phyloP scores from a whole-genome alignment of 2,329 filamentous ascomycete species.

The Thermomyces lanuginosus region DNA sequence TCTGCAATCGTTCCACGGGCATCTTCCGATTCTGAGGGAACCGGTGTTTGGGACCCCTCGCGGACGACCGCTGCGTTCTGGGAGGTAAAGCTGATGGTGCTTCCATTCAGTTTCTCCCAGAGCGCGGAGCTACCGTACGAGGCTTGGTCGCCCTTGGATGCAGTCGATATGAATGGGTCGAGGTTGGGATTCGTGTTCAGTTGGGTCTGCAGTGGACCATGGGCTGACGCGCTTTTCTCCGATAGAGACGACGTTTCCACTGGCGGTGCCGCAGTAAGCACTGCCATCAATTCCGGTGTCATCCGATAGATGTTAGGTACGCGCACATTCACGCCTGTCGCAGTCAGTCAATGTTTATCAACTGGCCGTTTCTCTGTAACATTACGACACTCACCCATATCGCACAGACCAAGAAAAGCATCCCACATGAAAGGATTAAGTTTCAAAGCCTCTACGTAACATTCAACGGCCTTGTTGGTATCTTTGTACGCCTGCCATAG shows the following conservation, averaged over 20 bases:
- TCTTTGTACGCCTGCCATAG: constrained; percentile 68
- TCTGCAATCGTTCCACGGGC: constrained; percentile 21
- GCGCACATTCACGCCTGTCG: constrained; percentile 56
- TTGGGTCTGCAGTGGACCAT: constrained; percentile 21
- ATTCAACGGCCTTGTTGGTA: constrained; percentile 65
- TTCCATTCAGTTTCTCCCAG: constrained; percentile 34
- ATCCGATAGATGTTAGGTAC: constrained; percentile 75
- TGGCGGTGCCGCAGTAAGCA: constrained; percentile 25
- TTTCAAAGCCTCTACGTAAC: constrained; percentile 77
- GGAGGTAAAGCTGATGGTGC: constrained; percentile 26
- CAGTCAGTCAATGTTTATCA: constrained; percentile 1
- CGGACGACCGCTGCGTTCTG: constrained; percentile 19
- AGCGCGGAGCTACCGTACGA: constrained; percentile 29
- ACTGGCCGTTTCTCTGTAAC: not conserved
- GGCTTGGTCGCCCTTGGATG: constrained; percentile 18
- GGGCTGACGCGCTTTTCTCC: constrained; percentile 18
- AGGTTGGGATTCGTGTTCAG: constrained; percentile 19
- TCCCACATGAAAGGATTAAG: constrained; percentile 97
- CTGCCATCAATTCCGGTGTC: constrained; percentile 44
- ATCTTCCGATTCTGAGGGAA: constrained; percentile 30
- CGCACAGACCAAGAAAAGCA: constrained; percentile 75
- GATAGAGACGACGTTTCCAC: constrained; percentile 15
- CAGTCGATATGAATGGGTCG: constrained; percentile 28
- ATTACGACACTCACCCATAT: constrained; percentile 39
- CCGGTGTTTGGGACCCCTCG: constrained; percentile 50